Conservation (phyloP, 2,329 filamentous ascomycete genomes). For the Venturia oleaginea region DNA sequence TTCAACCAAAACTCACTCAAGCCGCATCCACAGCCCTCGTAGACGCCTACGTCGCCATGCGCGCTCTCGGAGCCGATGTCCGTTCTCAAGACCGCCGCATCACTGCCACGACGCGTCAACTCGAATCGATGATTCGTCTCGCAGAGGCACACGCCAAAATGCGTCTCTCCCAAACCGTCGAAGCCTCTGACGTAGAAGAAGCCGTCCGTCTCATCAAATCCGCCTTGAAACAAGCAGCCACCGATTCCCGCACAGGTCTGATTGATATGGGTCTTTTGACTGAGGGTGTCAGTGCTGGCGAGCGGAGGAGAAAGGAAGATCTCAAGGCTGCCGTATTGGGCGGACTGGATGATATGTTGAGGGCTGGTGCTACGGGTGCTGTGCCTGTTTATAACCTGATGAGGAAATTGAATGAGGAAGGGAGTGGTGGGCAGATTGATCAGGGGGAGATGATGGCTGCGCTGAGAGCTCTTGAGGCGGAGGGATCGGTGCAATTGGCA, state of each 20-base stretch:
- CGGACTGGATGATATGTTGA: conserved; percentile 72
- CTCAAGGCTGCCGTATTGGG: conserved; percentile 69
- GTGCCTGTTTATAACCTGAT: conserved; percentile 74
- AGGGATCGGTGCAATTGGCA: conserved; percentile 69
- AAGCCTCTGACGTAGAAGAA: conserved; percentile 74
- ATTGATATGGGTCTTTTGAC: conserved; percentile 96
- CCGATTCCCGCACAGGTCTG: conserved; percentile 77
- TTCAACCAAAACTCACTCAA: conserved; percentile 73
- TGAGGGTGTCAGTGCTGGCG: conserved; percentile 84
- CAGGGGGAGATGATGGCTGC: conserved; percentile 73
- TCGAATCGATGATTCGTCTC: conserved; percentile 97
- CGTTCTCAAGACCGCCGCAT: conserved; percentile 89
- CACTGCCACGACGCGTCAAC: conserved; percentile 90
- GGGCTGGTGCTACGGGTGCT: conserved; percentile 44
- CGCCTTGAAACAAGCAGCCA: conserved; percentile 94
- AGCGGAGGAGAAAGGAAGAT: conserved; percentile 73
- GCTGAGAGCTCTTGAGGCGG: conserved; percentile 70
- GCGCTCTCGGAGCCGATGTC: conserved; percentile 64
- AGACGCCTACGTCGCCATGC: conserved; percentile 86
- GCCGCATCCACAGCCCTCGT: conserved; percentile 78
- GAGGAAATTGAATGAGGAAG: conserved; percentile 56
- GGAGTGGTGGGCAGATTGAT: conserved; percentile 56
- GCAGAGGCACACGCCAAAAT: conserved; percentile 96
- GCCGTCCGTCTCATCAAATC: conserved; percentile 87
- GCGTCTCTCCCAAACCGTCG: conserved; percentile 71